Evolutionary conservation across 768 basidiomycete genomes (phyloP).

Genomic region (Rubroboletus pulcherrimus): DNA sequence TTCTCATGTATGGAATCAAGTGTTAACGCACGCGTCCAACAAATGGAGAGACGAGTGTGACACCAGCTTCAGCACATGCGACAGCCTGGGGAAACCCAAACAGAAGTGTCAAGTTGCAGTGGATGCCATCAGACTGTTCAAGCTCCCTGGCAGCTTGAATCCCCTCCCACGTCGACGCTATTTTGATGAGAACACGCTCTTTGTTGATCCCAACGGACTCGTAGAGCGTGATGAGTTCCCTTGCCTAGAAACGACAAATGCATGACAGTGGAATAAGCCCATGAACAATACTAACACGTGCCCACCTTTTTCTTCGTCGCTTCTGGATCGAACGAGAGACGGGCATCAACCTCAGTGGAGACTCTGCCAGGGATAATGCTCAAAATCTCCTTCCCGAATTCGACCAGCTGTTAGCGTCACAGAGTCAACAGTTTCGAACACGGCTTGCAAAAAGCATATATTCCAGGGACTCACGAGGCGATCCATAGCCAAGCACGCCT

Average conservation of each 20-base stretch:
- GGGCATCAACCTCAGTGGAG: constrained; percentile 96
- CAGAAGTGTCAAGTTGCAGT: constrained; percentile 96
- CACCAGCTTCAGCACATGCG: constrained; percentile 94
- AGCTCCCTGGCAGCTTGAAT: constrained; percentile 96
- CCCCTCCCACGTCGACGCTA: constrained; percentile 98
- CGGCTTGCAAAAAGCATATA: not conserved
- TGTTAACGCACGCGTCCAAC: constrained; percentile 78
- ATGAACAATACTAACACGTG: not conserved
- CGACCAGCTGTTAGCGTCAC: constrained; percentile 68
- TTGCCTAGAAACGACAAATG: constrained; percentile 42
- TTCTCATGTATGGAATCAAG: not conserved
- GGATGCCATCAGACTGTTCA: constrained; percentile 83
- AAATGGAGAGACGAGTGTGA: constrained; percentile 96
- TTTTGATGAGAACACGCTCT: constrained; percentile 95
- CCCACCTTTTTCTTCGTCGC: constrained; percentile 77
- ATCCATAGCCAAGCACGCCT: constrained; percentile 77
- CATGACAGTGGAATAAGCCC: not conserved
- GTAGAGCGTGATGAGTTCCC: constrained; percentile 86
- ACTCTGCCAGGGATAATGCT: constrained; percentile 93
- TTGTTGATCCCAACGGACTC: constrained; percentile 82
- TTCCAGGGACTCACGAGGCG: constrained; percentile 59
- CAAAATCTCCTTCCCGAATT: constrained; percentile 93
- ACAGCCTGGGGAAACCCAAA: constrained; percentile 98
- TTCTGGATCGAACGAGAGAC: constrained; percentile 89
- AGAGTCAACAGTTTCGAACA: not conserved